phyloP scores from a whole-genome alignment of 2,329 filamentous ascomycete species.

The Nigrospora oryzae region DNA sequence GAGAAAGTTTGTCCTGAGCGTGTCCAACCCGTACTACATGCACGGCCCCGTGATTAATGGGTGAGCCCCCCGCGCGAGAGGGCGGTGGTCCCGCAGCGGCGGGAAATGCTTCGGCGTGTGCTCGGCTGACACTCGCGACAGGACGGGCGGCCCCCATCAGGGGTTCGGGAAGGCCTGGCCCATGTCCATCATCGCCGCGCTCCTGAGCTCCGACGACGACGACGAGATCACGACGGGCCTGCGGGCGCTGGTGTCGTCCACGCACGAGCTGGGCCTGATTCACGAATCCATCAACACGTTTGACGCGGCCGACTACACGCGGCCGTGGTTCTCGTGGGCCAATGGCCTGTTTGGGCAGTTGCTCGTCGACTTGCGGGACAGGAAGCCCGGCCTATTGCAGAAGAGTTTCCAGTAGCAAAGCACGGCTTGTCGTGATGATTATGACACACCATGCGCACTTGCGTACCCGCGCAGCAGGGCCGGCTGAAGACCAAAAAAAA shows the following conservation, averaged over 20 bases:
- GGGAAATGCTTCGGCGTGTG: too few species aligned
- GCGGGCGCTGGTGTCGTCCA: conserved; percentile 55
- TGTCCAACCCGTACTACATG: conserved; percentile 72
- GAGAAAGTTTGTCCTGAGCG: conserved; percentile 65
- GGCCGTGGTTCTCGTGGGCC: conserved; percentile 70
- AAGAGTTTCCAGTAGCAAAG: conserved; percentile 23
- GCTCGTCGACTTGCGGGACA: conserved; percentile 62
- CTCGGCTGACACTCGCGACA: background rate
- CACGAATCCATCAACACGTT: conserved; percentile 74
- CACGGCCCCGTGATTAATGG: conserved; percentile 56
- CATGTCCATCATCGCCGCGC: conserved; percentile 45
- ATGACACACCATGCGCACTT: too few species aligned
- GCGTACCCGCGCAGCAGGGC: too few species aligned
- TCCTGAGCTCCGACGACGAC: conserved; percentile 58
- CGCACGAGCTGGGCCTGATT: conserved; percentile 65
- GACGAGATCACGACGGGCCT: conserved; percentile 65
- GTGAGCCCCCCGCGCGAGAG: background rate
- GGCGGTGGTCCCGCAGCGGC: background rate
- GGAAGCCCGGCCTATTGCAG: conserved; percentile 50
- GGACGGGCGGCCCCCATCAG: conserved; percentile 52
- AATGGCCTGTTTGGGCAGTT: conserved; percentile 83
- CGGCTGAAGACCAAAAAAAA: too few species aligned
- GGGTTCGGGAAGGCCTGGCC: conserved; percentile 51
- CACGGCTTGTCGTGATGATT: background rate
- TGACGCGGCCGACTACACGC: conserved; percentile 33